Base-by-base conservation (phyloP, 1,139 yeast genomes). In the Pneumocystis murina region DNA sequence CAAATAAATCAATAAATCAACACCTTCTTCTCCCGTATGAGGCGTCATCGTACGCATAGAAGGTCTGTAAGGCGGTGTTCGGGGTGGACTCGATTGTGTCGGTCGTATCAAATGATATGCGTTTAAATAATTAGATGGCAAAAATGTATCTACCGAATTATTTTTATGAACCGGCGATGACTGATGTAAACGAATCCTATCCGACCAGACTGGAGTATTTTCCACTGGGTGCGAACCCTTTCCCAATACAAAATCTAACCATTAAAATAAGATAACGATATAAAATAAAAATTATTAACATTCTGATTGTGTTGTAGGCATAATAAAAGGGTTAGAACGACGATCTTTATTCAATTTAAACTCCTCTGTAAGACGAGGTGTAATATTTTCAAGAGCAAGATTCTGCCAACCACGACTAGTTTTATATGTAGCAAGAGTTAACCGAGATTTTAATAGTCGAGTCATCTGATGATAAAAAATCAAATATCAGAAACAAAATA, bases 1-100 rank as follows among this genome's bases (percentile, higher is more conserved):
- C 69, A 88, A 78, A 72, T 82, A 88, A 83, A 88, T 81, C 67
- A 88, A 78, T 67, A 88, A 75, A 72, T 86, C 94, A 0, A 95
- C 96, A 5, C 95, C 96, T 72, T 85, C 90, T 63, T 85, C 87
- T 66, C 66, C 55, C 7, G 40, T n/a, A 2, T 61, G 65, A 14
- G 65, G 65, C 3, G 65, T 62, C 10, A 63, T 58, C n/a, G 65
- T 59, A 3, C 62, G 63, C 10, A 61, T 48, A 8, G 64, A 62
- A 1, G 64, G 61, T 36, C 58, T 57, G 57, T 43, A 43, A 35
- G 55, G 55, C 33, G 55, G 55, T 12, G 55, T 48, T 2, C 30
- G 33, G 1, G 55, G 55, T 1, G 33, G 33, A 24, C 33, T 48
- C 10, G 55, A 41, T 17, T 30, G 28, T 40, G 61, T 20, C 24